phyloP scores from a whole-genome alignment of 495 filamentous ascomycete genomes.

The Penicillium canariense region DNA sequence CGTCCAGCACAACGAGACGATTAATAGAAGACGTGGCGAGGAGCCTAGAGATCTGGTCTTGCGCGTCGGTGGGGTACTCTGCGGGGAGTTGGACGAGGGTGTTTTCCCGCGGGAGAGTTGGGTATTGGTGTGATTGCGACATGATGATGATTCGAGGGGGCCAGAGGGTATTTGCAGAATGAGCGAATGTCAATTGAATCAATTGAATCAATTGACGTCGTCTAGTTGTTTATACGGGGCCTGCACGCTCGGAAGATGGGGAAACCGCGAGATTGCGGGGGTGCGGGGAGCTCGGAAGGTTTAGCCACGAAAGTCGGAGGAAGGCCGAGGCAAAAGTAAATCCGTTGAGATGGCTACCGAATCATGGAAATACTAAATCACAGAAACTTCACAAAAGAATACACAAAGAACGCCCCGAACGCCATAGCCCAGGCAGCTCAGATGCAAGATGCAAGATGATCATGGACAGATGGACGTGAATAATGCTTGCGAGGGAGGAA shows the following conservation, averaged over 20 bases:
- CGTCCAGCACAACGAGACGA: constrained; percentile 52
- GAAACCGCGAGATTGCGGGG: constrained; percentile 6
- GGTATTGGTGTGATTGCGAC: constrained; percentile 25
- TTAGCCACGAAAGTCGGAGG: constrained; percentile 11
- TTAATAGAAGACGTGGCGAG: constrained; percentile 31
- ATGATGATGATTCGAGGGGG: constrained; percentile 10
- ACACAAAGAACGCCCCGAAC: constrained; percentile 16
- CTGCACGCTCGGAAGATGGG: not conserved
- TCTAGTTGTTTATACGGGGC: not conserved
- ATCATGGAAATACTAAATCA: constrained; percentile 15
- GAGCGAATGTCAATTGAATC: not conserved
- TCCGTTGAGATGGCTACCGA: constrained; percentile 20
- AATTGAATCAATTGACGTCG: not conserved
- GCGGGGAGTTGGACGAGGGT: constrained; percentile 35
- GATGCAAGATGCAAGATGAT: constrained; percentile 27
- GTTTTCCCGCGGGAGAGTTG: constrained; percentile 25
- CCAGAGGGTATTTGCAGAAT: not conserved
- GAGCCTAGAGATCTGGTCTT: constrained; percentile 35
- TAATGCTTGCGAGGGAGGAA: constrained; percentile 17
- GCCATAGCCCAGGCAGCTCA: constrained; percentile 19
- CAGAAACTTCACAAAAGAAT: constrained; percentile 3
- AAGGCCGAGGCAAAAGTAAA: constrained; percentile 24
- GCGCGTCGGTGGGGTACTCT: constrained; percentile 32
- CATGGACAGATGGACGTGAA: constrained; percentile 12
- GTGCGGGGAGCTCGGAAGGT: constrained; percentile 18